These are phyloP conservation scores for Beauveria sp. DNA, from an alignment of 2,329 filamentous ascomycete species.

Conservation along the genomic window DNA sequence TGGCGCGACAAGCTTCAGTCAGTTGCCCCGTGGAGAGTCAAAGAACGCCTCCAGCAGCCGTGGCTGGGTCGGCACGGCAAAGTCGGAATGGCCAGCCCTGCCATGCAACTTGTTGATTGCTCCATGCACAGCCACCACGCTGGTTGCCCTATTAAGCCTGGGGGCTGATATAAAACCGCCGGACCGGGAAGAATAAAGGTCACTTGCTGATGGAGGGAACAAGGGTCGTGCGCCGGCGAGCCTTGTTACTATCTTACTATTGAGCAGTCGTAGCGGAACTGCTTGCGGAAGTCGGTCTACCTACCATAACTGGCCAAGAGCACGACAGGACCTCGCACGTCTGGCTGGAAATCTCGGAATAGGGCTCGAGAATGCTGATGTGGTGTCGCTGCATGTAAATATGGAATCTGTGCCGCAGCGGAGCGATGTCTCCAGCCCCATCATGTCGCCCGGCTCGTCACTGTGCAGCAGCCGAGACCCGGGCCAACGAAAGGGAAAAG, in stretches of 20 bases:
- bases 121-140: constrained; percentile 1
- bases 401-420: neutral
- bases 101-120: neutral
- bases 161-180: neutral
- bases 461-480: neutral
- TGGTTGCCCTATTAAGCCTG: neutral
- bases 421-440: neutral
- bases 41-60: neutral
- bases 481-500: neutral
- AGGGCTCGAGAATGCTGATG: neutral
- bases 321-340: neutral
- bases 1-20: neutral
- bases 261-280: no score
- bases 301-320: no score
- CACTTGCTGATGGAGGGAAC: neutral
- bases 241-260: no score
- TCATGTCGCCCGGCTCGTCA: neutral
- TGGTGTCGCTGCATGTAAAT: neutral
- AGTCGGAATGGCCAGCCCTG: neutral
- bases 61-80: constrained; percentile 6
- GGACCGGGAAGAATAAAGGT: neutral
- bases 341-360: neutral
- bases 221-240: no score
- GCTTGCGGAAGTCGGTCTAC: neutral
- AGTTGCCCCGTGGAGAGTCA: neutral